phyloP scores from a whole-genome alignment of 2,329 filamentous ascomycete genomes.

The Graphilbum fragrans region DNA sequence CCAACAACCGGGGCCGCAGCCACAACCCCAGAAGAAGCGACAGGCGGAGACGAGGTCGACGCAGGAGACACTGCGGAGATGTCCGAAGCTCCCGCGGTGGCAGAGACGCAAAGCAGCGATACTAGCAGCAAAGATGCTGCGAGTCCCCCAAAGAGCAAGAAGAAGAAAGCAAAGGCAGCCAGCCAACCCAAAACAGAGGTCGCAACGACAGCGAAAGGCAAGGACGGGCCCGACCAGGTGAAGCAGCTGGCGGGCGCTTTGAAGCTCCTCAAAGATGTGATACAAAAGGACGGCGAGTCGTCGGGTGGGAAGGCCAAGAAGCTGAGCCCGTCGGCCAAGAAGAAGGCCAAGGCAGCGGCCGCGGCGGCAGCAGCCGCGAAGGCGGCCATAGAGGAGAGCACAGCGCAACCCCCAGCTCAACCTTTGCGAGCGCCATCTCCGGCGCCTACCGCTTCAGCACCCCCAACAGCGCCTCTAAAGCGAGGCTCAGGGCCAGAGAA shows the following conservation, averaged over 20 bases:
- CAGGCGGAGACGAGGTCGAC: no score
- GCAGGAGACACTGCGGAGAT: no score
- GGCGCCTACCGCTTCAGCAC: background rate
- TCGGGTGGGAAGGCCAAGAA: background rate
- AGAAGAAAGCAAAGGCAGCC: background rate
- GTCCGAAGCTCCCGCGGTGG: no score
- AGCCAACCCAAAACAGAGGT: background rate
- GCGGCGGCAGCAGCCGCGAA: background rate
- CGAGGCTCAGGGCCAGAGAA: background rate
- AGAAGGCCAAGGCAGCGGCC: background rate
- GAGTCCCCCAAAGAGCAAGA: background rate
- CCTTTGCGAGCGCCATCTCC: no score
- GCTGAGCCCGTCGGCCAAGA: background rate
- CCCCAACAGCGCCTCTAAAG: background rate
- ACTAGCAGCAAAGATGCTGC: no score
- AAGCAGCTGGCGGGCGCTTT: constrained; percentile 23
- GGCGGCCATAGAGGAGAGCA: background rate
- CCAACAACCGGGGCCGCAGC: no score
- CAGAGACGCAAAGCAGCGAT: no score
- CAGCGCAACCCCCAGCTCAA: no score
- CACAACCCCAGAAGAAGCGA: no score
- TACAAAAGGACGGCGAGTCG: background rate
- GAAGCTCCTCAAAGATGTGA: constrained; percentile 17
- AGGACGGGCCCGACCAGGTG: constrained; percentile 12
- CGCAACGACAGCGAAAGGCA: background rate